Evolutionary conservation across 2,329 filamentous ascomycete species (phyloP).

Genomic region (Colletotrichum tamarilloi): DNA sequence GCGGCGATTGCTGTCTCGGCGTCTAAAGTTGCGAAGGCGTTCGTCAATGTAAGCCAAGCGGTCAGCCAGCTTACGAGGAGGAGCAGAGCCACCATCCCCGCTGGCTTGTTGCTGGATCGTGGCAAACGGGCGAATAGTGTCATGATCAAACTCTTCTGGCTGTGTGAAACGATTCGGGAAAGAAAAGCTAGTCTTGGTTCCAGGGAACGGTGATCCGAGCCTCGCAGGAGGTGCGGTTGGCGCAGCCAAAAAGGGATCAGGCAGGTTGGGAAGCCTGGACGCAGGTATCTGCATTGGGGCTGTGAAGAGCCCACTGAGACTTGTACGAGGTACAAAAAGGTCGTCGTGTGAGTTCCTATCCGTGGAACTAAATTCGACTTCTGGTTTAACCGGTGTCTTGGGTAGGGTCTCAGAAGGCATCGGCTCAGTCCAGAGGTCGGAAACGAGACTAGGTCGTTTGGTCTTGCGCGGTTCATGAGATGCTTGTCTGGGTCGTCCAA

Average conservation of each 20-base stretch:
- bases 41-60: constrained; percentile 69
- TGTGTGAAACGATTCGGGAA: constrained; percentile 69
- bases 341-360: constrained; percentile 47
- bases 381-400: constrained; percentile 36
- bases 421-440: constrained; percentile 65
- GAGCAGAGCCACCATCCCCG: constrained; percentile 46
- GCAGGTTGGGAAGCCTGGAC: neutral
- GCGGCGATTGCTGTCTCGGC: constrained; percentile 51
- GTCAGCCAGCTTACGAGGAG: constrained; percentile 58
- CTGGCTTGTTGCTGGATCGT: constrained; percentile 63
- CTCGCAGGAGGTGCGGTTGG: constrained; percentile 55
- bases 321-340: constrained; percentile 54
- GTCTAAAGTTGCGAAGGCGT: constrained; percentile 65
- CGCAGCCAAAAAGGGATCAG: constrained; percentile 33
- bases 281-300: constrained; percentile 24
- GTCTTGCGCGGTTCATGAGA: constrained; percentile 58
- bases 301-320: constrained; percentile 53
- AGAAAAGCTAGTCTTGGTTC: constrained; percentile 62
- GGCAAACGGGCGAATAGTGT: constrained; percentile 63
- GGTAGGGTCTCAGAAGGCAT: constrained; percentile 41
- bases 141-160: constrained; percentile 56
- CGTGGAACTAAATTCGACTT: constrained; percentile 49
- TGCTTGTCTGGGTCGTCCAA: constrained; percentile 54
- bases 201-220: constrained; percentile 70
- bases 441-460: constrained; percentile 65